Evolutionary conservation across 73 alveolate species (phyloP), one percentile per base, ranked within the genome.

Genomic region (Paramecium caudatum): DNA sequence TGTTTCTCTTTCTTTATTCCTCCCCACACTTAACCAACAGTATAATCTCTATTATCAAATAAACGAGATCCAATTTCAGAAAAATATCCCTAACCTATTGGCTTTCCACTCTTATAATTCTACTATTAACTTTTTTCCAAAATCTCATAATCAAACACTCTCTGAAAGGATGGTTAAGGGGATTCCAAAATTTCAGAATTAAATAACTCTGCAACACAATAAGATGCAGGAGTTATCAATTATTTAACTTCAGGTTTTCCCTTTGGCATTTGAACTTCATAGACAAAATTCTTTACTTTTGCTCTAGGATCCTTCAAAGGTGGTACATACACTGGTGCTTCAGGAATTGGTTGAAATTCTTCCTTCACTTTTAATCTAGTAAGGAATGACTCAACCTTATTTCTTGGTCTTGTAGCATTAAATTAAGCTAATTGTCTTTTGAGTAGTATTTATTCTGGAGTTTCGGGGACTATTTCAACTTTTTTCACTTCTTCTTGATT

Each of bases 221-320:
- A 55, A 9, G 80, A 55, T 2, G 80, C 80, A 55, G 80, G 80
- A 19, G 80, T 55, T 55, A 55, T 55, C 80, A 55, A 27, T 23
- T 55, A 27, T 55, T 55, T 16, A 55, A 55, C 17, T 25, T 43
- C 80, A 21, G 80, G 80, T 27, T 1, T 55, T 23, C 8, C 43
- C 30, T 55, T 55, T 23, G 80, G 80, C 46, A 19, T 27, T 55
- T 55, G 27, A 55, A 55, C 80, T 55, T 55, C 80, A 55, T 55
- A 55, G 30, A 55, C 80, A 55, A 55, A 55, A 55, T 55, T 55
- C 80, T 55, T 55, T 55, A 55, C 80, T 15, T 9, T 9, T 21
- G 46, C 80, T 43, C 30, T 55, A 0, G 80, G 80, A 55, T 55
- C 80, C 7, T 55, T 55, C 16, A 27, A 27, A 9, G 80, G 80